These are phyloP conservation scores for Mallotus nudiflorus DNA, from an alignment of 345 rosid genomes.

Conservation along the genomic window DNA sequence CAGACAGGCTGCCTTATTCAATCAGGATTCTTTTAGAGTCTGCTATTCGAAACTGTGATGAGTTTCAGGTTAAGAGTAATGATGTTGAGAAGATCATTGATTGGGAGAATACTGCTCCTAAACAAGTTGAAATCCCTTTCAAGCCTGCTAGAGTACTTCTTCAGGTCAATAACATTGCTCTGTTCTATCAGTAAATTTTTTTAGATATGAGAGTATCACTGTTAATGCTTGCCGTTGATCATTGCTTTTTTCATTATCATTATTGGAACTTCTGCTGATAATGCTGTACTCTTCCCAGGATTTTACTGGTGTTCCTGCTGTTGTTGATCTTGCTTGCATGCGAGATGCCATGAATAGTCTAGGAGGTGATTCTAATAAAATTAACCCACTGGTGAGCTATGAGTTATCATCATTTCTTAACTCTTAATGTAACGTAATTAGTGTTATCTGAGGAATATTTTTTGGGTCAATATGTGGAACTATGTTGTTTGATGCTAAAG, in stretches of 20 bases:
- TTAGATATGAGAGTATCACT: background rate
- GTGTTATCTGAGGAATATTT: background rate
- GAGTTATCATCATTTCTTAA: background rate
- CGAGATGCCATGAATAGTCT: slow-evolving; percentile 79
- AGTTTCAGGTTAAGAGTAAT: slow-evolving; percentile 70
- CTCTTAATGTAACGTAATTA: background rate
- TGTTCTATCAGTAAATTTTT: background rate
- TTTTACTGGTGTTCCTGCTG: slow-evolving; percentile 85
- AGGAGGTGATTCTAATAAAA: slow-evolving; percentile 64
- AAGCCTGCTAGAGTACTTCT: slow-evolving; percentile 83
- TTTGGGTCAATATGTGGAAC: background rate
- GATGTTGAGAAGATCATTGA: slow-evolving; percentile 87
- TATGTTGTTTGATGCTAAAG: background rate
- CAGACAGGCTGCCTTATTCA: slow-evolving; percentile 74
- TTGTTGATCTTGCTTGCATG: slow-evolving; percentile 86
- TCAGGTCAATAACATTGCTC: slow-evolving; percentile 41
- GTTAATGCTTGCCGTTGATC: background rate
- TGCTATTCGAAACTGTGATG: slow-evolving; percentile 76
- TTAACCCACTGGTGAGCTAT: slow-evolving; percentile 63
- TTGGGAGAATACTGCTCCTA: slow-evolving; percentile 70
- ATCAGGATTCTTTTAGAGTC: slow-evolving; percentile 74
- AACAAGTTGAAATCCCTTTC: slow-evolving; percentile 77
- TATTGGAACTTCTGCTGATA: background rate
- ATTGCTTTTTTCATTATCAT: background rate
- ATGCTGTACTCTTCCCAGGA: slow-evolving; percentile 39